Evolutionary conservation across 129 eudicot genomes (phyloP).

Genomic region (Artemisia annua): DNA sequence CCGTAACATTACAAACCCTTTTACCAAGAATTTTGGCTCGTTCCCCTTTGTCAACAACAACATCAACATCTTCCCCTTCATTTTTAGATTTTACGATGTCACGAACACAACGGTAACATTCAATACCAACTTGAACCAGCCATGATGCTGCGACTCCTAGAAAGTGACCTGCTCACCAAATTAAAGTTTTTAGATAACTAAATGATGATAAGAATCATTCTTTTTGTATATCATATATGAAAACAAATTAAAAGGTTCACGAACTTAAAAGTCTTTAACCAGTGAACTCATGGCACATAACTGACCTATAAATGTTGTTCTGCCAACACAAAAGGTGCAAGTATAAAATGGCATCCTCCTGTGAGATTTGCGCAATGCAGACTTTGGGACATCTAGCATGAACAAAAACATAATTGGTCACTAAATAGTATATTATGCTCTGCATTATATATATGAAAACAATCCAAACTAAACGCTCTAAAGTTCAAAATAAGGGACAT

Average conservation of each 20-base stretch:
- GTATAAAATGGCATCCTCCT: slow-evolving; percentile 57
- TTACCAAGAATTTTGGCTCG: slow-evolving; percentile 48
- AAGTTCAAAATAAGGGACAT: too few relatives aligned
- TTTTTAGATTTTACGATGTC: slow-evolving; percentile 28
- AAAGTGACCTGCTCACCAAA: slow-evolving; percentile 58
- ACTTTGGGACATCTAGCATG: slow-evolving; percentile 78
- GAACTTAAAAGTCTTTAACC: neutral
- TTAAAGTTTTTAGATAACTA: neutral
- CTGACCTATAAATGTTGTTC: slow-evolving; percentile 84
- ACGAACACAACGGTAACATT: slow-evolving; percentile 55
- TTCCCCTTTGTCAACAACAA: slow-evolving; percentile 27
- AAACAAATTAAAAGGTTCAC: neutral
- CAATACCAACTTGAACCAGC: slow-evolving; percentile 56
- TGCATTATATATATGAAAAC: slow-evolving; percentile 5
- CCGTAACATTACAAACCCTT: slow-evolving; percentile 48
- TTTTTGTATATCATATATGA: neutral
- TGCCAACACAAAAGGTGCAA: slow-evolving; percentile 59
- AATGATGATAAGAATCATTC: too few relatives aligned
- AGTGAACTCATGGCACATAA: neutral
- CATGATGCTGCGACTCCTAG: too few relatives aligned
- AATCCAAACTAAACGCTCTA: too few relatives aligned
- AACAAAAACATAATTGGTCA: slow-evolving; percentile 1
- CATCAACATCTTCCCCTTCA: slow-evolving; percentile 35
- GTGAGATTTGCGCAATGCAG: slow-evolving; percentile 81
- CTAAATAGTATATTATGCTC: neutral